Percentiles rank a stretch among this genome's conserved stretches.
Evolutionary conservation across 768 basidiomycete species (phyloP).

Genomic region (Boletus tomentosulus): DNA sequence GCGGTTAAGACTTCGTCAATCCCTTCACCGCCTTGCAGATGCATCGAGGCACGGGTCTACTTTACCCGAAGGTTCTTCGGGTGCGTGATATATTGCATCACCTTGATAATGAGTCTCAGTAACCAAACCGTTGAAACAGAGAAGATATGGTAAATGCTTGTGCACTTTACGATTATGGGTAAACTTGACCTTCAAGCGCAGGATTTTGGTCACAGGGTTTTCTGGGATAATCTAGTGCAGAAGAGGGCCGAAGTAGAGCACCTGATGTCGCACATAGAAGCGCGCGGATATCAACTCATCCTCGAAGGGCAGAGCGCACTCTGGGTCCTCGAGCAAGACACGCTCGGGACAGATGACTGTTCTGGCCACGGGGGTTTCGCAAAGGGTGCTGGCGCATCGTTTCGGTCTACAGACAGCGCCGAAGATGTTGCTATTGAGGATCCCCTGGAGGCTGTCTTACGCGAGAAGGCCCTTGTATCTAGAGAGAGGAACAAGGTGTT

Average conservation of each 20-base stretch:
- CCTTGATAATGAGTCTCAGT: not conserved
- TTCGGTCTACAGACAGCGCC: conserved; percentile 8
- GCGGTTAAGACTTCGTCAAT: not conserved
- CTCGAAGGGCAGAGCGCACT: conserved; percentile 32
- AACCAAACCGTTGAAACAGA: conserved; percentile 1
- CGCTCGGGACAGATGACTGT: conserved; percentile 20
- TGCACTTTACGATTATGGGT: too few species aligned
- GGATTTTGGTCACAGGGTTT: conserved; percentile 40
- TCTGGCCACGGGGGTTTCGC: conserved; percentile 13
- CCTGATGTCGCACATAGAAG: conserved; percentile 31
- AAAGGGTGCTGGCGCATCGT: not conserved
- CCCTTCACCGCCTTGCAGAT: conserved; percentile 22
- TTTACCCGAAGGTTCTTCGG: conserved; percentile 40
- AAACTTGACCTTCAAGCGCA: conserved; percentile 7
- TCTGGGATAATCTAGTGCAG: conserved; percentile 33
- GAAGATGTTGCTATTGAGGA: conserved; percentile 18
- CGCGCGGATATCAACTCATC: conserved; percentile 34
- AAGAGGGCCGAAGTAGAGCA: conserved; percentile 29
- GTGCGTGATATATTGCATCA: conserved; percentile 18
- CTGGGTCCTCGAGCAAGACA: conserved; percentile 33
- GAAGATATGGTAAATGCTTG: conserved; percentile 20
- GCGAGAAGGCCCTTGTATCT: conserved; percentile 29
- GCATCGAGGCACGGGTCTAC: conserved; percentile 35
- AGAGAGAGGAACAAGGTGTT: conserved; percentile 32
- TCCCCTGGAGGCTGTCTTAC: conserved; percentile 33